Conservation (phyloP, 768 basidiomycete species). For the Collybia sordida region DNA sequence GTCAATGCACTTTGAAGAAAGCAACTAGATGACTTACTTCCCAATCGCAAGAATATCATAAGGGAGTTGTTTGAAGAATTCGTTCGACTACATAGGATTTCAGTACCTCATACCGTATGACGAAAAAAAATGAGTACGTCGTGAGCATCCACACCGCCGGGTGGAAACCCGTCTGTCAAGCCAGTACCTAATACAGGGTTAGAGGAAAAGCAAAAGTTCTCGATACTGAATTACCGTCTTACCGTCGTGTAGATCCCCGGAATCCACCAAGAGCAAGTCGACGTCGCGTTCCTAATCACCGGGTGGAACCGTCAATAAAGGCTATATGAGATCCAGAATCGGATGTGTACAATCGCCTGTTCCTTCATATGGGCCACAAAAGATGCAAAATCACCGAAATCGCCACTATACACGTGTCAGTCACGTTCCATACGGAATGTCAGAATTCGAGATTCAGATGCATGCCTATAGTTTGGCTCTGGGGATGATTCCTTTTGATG, state of each 20-base stretch:
- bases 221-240: background rate
- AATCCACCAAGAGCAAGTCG: constrained; percentile 81
- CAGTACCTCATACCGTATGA: background rate
- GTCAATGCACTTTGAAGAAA: background rate
- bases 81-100: constrained; percentile 53
- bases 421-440: background rate
- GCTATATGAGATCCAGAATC: constrained; percentile 4
- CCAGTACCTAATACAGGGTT: constrained; percentile 57
- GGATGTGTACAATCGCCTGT: constrained; percentile 50
- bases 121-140: constrained; percentile 42
- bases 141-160: constrained; percentile 70
- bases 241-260: constrained; percentile 79
- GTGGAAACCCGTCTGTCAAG: constrained; percentile 70
- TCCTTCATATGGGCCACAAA: constrained; percentile 83
- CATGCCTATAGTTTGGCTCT: constrained; percentile 72
- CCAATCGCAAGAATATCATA: constrained; percentile 87
- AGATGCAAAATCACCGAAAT: constrained; percentile 81
- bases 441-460: background rate
- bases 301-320: background rate
- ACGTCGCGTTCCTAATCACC: constrained; percentile 58
- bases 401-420: constrained; percentile 34
- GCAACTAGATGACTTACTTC: constrained; percentile 48
- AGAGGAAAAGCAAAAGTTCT: background rate
- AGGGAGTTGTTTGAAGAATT: constrained; percentile 69
- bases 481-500: constrained; percentile 75